These are phyloP conservation scores for Wallemia hederae DNA, from an alignment of 1,284 basidiomycete genomes.

Conservation along the genomic window DNA sequence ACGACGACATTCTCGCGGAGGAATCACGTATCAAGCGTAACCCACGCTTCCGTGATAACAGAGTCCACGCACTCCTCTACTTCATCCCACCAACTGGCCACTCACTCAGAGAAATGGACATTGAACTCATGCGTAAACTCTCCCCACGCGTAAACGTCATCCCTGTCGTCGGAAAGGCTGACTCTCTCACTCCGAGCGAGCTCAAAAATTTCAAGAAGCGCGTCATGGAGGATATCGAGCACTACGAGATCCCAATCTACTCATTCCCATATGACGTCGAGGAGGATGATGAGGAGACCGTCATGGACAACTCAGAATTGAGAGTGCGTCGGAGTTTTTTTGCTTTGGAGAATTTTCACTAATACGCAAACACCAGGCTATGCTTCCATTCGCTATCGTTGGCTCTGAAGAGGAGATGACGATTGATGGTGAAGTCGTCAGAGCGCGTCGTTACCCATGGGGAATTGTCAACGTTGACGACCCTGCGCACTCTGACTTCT, in stretches of 20 bases:
- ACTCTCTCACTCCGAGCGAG: conserved; percentile 72
- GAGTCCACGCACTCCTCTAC: conserved; percentile 67
- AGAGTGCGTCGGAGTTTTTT: conserved; percentile 29
- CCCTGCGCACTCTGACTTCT: conserved; percentile 92
- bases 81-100: conserved; percentile 88
- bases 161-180: conserved; percentile 91
- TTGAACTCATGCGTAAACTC: conserved; percentile 86
- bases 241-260: conserved; percentile 95
- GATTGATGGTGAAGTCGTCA: conserved; percentile 63
- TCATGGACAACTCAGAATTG: conserved; percentile 86
- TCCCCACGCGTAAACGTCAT: conserved; percentile 96
- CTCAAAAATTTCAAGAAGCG: conserved; percentile 87
- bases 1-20: conserved; percentile 94
- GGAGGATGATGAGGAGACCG: conserved; percentile 96
- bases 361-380: conserved; percentile 22
- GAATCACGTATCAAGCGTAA: conserved; percentile 99
- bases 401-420: conserved; percentile 93
- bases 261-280: conserved; percentile 99
- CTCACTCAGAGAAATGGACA: conserved; percentile 88
- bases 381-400: conserved; percentile 89
- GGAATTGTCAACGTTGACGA: conserved; percentile 96
- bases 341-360: conserved; percentile 2
- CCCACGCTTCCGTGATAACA: conserved; percentile 91
- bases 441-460: conserved; percentile 87
- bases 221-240: conserved; percentile 97